phyloP scores from a whole-genome alignment of 495 filamentous ascomycete genomes.

The Penicillium angulare region DNA sequence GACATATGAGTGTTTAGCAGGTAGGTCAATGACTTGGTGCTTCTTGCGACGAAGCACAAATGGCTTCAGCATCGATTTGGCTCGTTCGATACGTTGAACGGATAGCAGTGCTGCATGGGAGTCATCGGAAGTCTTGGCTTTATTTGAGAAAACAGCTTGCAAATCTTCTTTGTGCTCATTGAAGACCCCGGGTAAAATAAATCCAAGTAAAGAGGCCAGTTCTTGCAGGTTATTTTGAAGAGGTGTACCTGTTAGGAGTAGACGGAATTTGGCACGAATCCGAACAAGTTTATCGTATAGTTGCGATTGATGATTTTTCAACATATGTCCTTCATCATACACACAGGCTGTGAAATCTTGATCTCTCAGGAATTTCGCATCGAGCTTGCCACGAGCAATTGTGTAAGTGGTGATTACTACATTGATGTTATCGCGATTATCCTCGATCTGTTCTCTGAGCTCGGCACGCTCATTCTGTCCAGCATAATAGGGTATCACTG shows the following conservation, averaged over 20 bases:
- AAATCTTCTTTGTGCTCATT: slow-evolving; percentile 68
- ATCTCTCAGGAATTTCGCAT: slow-evolving; percentile 68
- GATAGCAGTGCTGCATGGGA: slow-evolving; percentile 73
- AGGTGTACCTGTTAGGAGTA: slow-evolving; percentile 90
- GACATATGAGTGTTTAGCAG: slow-evolving; percentile 74
- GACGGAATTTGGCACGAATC: slow-evolving; percentile 72
- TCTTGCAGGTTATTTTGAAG: slow-evolving; percentile 96
- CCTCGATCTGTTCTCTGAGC: slow-evolving; percentile 64
- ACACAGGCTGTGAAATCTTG: slow-evolving; percentile 67
- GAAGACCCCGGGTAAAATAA: slow-evolving; percentile 87
- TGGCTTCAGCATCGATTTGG: slow-evolving; percentile 88
- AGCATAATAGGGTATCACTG: slow-evolving; percentile 80
- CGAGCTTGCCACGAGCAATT: slow-evolving; percentile 60
- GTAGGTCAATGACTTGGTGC: slow-evolving; percentile 87
- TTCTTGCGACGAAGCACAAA: slow-evolving; percentile 94
- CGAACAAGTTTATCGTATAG: slow-evolving; percentile 77
- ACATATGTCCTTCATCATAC: slow-evolving; percentile 88
- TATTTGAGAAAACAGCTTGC: slow-evolving; percentile 81
- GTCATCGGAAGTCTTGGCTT: slow-evolving; percentile 77
- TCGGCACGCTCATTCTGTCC: slow-evolving; percentile 58
- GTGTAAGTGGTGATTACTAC: slow-evolving; percentile 92
- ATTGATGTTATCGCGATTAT: slow-evolving; percentile 64
- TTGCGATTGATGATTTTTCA: slow-evolving; percentile 82
- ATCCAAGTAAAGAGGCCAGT: slow-evolving; percentile 80
- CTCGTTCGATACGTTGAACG: slow-evolving; percentile 77